These are phyloP conservation scores for Hygrophoropsis aurantiaca DNA, from an alignment of 768 basidiomycete genomes.

Conservation along the genomic window DNA sequence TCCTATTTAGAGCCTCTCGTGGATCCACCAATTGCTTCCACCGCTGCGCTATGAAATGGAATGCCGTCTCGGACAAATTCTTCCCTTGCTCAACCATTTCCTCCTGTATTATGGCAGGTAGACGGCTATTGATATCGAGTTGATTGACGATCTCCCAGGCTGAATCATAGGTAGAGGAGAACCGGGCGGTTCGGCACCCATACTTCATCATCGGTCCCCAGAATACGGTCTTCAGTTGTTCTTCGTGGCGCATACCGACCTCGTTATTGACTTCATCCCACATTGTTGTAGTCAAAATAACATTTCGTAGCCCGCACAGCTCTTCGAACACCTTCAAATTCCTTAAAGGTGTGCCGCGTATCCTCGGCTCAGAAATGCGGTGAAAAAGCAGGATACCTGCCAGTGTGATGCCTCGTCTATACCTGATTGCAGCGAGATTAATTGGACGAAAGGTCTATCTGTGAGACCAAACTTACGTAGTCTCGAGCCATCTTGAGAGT, in stretches of 20 bases:
- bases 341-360: slow-evolving; percentile 31
- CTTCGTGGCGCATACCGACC: slow-evolving; percentile 23
- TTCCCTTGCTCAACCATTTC: too few species aligned
- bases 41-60: too few species aligned
- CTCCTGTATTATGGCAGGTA: too few species aligned
- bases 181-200: slow-evolving; percentile 24
- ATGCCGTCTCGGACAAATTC: too few species aligned
- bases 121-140: too few species aligned
- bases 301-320: slow-evolving; percentile 27
- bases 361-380: slow-evolving; percentile 38
- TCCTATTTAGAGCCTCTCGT: too few species aligned
- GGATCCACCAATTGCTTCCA: too few species aligned
- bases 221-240: slow-evolving; percentile 23
- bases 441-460: too few species aligned
- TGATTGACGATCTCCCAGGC: slow-evolving; percentile 27
- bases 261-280: slow-evolving; percentile 30
- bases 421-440: slow-evolving; percentile 12
- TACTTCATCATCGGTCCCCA: slow-evolving; percentile 27
- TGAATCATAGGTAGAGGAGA: slow-evolving; percentile 15
- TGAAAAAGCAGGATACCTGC: slow-evolving; percentile 40
- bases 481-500: not conserved
- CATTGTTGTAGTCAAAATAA: slow-evolving; percentile 39
- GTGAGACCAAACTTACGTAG: too few species aligned
- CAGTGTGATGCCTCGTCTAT: slow-evolving; percentile 23
- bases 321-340: slow-evolving; percentile 33